Evolutionary conservation across 768 basidiomycete species (phyloP).

Genomic region (Trametes sanguinea): DNA sequence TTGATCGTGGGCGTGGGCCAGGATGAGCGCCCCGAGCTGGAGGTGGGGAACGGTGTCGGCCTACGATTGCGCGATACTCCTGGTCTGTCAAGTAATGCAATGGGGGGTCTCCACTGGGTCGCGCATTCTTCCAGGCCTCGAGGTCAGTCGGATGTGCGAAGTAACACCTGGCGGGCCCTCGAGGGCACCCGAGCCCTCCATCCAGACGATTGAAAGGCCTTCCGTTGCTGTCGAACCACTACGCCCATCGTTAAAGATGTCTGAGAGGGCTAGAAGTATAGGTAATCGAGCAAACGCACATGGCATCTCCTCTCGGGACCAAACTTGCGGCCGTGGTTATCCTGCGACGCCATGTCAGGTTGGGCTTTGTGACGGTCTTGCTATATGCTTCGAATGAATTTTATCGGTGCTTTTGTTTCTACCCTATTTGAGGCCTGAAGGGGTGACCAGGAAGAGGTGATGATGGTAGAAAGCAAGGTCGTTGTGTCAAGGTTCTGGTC

Average conservation of each 20-base stretch:
- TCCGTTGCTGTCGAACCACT: slow-evolving; percentile 22
- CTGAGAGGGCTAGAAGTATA: too few species aligned
- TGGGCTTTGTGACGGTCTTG: background rate
- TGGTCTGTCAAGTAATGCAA: slow-evolving; percentile 19
- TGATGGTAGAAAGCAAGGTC: too few species aligned
- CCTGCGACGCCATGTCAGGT: slow-evolving; percentile 6
- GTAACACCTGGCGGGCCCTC: slow-evolving; percentile 7
- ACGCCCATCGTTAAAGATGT: background rate
- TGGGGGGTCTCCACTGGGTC: slow-evolving; percentile 16
- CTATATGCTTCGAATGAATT: background rate
- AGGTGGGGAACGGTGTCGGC: slow-evolving; percentile 14
- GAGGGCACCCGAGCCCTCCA: slow-evolving; percentile 17
- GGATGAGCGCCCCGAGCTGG: background rate
- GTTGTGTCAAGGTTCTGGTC: too few species aligned
- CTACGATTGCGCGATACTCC: slow-evolving; percentile 17
- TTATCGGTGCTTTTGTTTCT: too few species aligned
- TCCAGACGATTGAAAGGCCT: slow-evolving; percentile 14
- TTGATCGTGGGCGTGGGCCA: slow-evolving; percentile 8
- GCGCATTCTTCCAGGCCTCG: slow-evolving; percentile 14
- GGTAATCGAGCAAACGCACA: too few species aligned
- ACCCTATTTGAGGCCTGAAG: too few species aligned
- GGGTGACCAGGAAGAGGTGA: too few species aligned
- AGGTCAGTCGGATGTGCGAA: slow-evolving; percentile 20
- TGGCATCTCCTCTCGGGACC: slow-evolving; percentile 19
- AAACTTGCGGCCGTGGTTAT: slow-evolving; percentile 16